These are phyloP conservation scores for Crithidia mellificae DNA, from an alignment of 208 protist genomes.

Conservation along the genomic window DNA sequence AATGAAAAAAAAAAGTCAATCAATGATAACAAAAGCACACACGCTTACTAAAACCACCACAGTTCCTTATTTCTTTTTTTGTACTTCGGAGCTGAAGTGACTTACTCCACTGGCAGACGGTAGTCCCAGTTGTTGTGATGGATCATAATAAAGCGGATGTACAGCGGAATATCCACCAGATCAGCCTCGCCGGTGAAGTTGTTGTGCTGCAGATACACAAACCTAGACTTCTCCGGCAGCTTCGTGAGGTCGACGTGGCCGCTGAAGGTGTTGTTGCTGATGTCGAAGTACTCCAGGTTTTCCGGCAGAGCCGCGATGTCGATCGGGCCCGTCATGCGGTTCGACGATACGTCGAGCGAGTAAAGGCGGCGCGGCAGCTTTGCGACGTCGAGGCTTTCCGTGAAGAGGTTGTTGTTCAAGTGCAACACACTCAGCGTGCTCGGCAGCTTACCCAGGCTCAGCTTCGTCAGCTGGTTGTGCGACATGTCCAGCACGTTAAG, in stretches of 20 bases:
- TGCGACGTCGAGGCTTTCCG: not conserved
- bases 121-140: slow-evolving; percentile 62
- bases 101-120: slow-evolving; percentile 22
- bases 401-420: slow-evolving; percentile 33
- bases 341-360: slow-evolving; percentile 31
- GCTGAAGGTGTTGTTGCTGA: slow-evolving; percentile 43
- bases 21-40: no score
- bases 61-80: no score
- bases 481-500: slow-evolving; percentile 30
- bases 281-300: slow-evolving; percentile 29
- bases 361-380: slow-evolving; percentile 25
- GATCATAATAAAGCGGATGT: slow-evolving; percentile 42
- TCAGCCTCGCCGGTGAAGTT: slow-evolving; percentile 42
- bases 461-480: slow-evolving; percentile 22
- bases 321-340: slow-evolving; percentile 23
- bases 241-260: slow-evolving; percentile 36
- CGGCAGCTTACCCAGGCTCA: slow-evolving; percentile 16
- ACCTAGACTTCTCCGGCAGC: slow-evolving; percentile 38
- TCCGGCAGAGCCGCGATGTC: slow-evolving; percentile 21
- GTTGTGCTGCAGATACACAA: slow-evolving; percentile 47
- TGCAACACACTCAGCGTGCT: slow-evolving; percentile 10
- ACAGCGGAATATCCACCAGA: slow-evolving; percentile 42
- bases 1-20: no score
- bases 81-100: not conserved
- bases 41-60: no score